Evolutionary conservation across 768 basidiomycete species (phyloP).

Genomic region (Tricholoma matsutake): DNA sequence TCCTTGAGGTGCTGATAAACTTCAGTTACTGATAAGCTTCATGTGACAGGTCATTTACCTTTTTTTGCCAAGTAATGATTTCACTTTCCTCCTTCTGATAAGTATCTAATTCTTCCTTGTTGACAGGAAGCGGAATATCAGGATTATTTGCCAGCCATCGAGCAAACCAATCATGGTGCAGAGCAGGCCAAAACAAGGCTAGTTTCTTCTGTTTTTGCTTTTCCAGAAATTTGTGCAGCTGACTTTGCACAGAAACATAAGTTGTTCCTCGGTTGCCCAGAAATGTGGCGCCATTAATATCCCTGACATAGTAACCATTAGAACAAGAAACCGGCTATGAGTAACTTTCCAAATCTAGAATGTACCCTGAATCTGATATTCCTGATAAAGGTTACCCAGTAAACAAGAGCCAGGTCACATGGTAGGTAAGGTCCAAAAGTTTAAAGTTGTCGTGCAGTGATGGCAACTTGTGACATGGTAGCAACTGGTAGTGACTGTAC

Average conservation of each 20-base stretch:
- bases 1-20: background rate
- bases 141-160: background rate
- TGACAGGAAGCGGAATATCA: background rate
- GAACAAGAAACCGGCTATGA: background rate
- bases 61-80: background rate
- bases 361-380: background rate
- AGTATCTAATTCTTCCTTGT: background rate
- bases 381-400: no score
- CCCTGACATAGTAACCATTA: no score
- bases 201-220: background rate
- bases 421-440: no score
- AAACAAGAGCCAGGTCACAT: background rate
- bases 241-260: background rate
- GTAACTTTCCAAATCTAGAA: background rate
- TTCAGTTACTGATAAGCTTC: background rate
- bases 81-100: background rate
- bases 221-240: background rate
- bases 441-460: no score
- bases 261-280: constrained; percentile 1
- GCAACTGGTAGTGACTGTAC: background rate
- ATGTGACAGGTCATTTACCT: background rate
- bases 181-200: background rate
- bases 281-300: background rate
- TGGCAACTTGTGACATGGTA: background rate
- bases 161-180: background rate